Conservation (phyloP, 345 rosid species). For the Balakata baccata region DNA sequence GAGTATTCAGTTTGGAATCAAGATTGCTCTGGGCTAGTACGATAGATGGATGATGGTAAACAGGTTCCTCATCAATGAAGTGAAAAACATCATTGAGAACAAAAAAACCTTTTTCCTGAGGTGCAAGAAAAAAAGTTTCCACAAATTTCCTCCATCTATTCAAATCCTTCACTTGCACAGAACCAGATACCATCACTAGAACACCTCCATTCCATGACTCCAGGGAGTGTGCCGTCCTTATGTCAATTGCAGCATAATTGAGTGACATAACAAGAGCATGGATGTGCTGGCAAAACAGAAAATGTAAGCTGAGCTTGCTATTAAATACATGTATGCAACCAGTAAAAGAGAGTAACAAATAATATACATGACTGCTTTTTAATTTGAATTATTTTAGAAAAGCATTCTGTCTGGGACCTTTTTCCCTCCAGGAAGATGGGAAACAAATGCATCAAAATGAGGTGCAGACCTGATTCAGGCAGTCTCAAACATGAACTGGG, state of each 20-base stretch:
- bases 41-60: slow-evolving; percentile 35
- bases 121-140: slow-evolving; percentile 34
- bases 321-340: neutral
- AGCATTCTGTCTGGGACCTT: neutral
- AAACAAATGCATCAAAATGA: neutral
- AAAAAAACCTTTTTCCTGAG: slow-evolving; percentile 33
- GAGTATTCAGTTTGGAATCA: slow-evolving; percentile 36
- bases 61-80: slow-evolving; percentile 27
- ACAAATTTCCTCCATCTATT: slow-evolving; percentile 25
- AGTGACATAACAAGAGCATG: slow-evolving; percentile 27
- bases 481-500: neutral
- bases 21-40: slow-evolving; percentile 42
- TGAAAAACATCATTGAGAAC: slow-evolving; percentile 35
- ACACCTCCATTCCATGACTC: slow-evolving; percentile 33
- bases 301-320: neutral
- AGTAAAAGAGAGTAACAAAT: neutral
- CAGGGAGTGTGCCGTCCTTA: slow-evolving; percentile 25
- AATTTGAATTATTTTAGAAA: too few relatives aligned
- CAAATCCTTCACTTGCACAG: slow-evolving; percentile 16
- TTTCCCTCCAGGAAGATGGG: too few relatives aligned
- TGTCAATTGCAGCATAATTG: slow-evolving; percentile 24
- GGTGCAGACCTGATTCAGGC: neutral
- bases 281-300: slow-evolving; percentile 24
- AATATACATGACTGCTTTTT: neutral
- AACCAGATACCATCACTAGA: slow-evolving; percentile 32